Base-by-base conservation (phyloP, 1,284 basidiomycete species). In the Melanopsichium pennsylvanicum region DNA sequence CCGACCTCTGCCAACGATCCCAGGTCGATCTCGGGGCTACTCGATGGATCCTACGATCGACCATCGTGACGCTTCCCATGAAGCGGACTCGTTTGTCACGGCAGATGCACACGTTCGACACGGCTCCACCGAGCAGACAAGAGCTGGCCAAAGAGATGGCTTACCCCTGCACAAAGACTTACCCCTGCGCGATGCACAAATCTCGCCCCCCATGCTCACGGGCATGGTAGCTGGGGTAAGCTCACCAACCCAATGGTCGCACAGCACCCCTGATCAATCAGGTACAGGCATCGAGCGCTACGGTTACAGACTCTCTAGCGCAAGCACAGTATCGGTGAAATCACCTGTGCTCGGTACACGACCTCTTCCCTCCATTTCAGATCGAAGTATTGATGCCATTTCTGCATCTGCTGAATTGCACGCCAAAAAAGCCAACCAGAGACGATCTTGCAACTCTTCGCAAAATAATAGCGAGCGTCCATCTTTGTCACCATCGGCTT, bases 151-250 rank as follows among this genome's bases (percentile, higher is more conserved):
- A 22, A 7, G 27, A 8, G 27, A 13, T 29, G 27, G 7, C 27
- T 7, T 7, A 29, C 7, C 7, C 27, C 23, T 42, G n/a, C n/a
- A n/a, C 9, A 40, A 60, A 15, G 57, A 49, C 11, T 22, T 60
- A 21, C 49, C 57, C 12, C 13, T 33, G 16, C 49, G 16, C 13
- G 44, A 48, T 9, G 31, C 29, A 16, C 52, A 56, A 6, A 27
- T 48, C 12, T 52, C 41, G 27, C 50, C 58, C 5, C 42, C 55
- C 22, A 55, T 55, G 58, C 32, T 35, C 2, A 54, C 40, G 45
- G 50, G 58, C 3, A 54, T 61, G 58, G 58, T 54, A 6, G 38
- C 44, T 8, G 58, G 46, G 19, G 50, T 41, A 3, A 49, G 34
- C 26, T 49, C 58, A 13, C 41, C 50, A 2, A 54, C 50, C 2